These are phyloP conservation scores for Volvariella volvacea DNA, from an alignment of 1,284 basidiomycete genomes.

Conservation along the genomic window DNA sequence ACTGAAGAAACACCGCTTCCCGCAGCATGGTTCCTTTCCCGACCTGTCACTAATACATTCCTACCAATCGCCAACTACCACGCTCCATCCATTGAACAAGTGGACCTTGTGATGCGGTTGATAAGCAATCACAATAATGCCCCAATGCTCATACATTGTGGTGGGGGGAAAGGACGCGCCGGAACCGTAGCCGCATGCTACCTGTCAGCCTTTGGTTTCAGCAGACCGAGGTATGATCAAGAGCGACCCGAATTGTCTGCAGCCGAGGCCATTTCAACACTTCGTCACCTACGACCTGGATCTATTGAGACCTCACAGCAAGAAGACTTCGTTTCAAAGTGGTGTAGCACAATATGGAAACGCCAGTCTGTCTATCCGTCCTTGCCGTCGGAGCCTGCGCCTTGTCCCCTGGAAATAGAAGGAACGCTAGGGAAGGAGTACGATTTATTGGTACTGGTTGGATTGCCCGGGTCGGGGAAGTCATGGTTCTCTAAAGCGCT, in stretches of 20 bases:
- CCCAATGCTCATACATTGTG: constrained; percentile 54
- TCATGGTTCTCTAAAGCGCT: constrained; percentile 46
- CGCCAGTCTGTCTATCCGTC: constrained; percentile 42
- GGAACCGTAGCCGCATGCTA: constrained; percentile 58
- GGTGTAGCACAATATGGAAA: constrained; percentile 57
- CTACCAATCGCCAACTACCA: constrained; percentile 48
- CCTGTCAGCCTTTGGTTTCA: constrained; percentile 49
- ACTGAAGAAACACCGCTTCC: constrained; percentile 51
- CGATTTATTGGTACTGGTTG: constrained; percentile 48
- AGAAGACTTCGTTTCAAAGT: constrained; percentile 46
- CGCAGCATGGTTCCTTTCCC: constrained; percentile 38
- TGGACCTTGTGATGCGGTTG: constrained; percentile 46
- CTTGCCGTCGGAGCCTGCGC: constrained; percentile 39
- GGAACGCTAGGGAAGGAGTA: constrained; percentile 26
- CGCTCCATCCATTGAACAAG: constrained; percentile 52
- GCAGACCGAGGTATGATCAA: constrained; percentile 25
- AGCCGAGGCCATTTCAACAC: constrained; percentile 35
- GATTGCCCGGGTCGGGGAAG: constrained; percentile 57
- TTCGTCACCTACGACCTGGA: constrained; percentile 45
- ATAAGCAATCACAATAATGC: constrained; percentile 36
- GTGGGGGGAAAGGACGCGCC: constrained; percentile 56
- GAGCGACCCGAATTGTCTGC: constrained; percentile 41
- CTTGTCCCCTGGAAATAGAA: constrained; percentile 37
- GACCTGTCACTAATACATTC: constrained; percentile 43
- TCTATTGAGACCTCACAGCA: constrained; percentile 51